These are phyloP conservation scores for Puya raimondii DNA, from an alignment of 176 grass and related monocot species.

Conservation along the genomic window DNA sequence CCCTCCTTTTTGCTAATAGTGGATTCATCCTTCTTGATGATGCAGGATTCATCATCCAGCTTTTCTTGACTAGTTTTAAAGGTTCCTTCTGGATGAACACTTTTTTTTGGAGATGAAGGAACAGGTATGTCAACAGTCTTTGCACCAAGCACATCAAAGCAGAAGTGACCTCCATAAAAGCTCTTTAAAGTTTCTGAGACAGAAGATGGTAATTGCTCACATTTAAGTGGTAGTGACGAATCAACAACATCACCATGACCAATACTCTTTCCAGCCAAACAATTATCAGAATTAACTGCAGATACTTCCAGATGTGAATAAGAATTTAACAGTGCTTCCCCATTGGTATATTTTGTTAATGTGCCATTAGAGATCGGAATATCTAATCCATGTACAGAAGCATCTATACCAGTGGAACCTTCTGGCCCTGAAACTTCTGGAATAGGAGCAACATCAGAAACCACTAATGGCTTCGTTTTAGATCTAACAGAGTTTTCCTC, in stretches of 20 bases:
- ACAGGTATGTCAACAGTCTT: constrained; percentile 44
- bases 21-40: background rate
- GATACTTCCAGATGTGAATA: background rate
- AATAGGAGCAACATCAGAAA: background rate
- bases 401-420: constrained; percentile 30
- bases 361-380: constrained; percentile 36
- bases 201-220: constrained; percentile 11
- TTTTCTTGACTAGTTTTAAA: constrained; percentile 21
- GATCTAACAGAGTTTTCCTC: constrained; percentile 27
- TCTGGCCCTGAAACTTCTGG: constrained; percentile 13
- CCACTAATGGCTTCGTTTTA: background rate
- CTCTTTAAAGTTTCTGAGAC: constrained; percentile 24
- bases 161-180: constrained; percentile 8
- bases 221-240: constrained; percentile 11
- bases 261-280: background rate
- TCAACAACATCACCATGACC: constrained; percentile 1
- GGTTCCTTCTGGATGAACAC: constrained; percentile 29
- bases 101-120: constrained; percentile 36
- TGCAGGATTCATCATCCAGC: background rate
- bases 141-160: constrained; percentile 14
- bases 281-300: background rate
- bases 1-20: constrained; percentile 2
- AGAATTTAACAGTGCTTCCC: constrained; percentile 27
- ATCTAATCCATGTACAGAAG: constrained; percentile 53
- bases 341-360: constrained; percentile 22